These are phyloP conservation scores for Alternaria panax DNA, from an alignment of 2,329 filamentous ascomycete species.

Conservation along the genomic window DNA sequence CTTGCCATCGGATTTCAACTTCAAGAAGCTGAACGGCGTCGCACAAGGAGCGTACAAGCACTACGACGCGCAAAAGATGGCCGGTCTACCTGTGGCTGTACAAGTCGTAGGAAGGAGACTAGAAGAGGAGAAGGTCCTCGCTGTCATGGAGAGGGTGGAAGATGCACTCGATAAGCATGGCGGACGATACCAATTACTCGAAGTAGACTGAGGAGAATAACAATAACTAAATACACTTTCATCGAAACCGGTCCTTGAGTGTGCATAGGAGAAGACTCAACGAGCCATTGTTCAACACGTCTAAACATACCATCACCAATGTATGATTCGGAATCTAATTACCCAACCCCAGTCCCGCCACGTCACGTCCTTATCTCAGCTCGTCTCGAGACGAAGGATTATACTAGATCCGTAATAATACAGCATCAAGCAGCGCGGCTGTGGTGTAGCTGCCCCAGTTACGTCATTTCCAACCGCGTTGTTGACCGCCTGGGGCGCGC, in stretches of 20 bases:
- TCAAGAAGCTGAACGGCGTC: slow-evolving; percentile 76
- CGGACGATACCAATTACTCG: slow-evolving; percentile 59
- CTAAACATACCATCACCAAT: not conserved
- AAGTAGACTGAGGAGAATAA: slow-evolving; percentile 47
- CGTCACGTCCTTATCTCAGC: not conserved
- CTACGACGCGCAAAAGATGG: slow-evolving; percentile 84
- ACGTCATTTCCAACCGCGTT: not conserved
- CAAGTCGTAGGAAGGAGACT: slow-evolving; percentile 81
- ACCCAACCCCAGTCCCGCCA: not conserved
- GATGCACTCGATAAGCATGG: slow-evolving; percentile 68
- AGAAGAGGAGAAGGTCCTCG: slow-evolving; percentile 87
- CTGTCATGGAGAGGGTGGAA: slow-evolving; percentile 80
- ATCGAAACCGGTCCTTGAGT: not conserved
- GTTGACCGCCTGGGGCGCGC: not conserved
- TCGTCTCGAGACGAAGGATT: not conserved
- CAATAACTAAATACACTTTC: not conserved
- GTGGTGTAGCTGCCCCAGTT: not conserved
- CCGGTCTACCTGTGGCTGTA: slow-evolving; percentile 84
- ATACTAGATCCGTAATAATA: not conserved
- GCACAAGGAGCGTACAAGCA: slow-evolving; percentile 84
- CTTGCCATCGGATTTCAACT: slow-evolving; percentile 67
- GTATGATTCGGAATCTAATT: not conserved
- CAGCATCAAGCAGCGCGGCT: not conserved
- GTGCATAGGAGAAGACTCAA: not conserved
- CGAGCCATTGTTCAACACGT: not conserved